These are phyloP conservation scores for Hanseniaspora sp. DNA, from an alignment of 1,139 yeast genomes.

Conservation along the genomic window DNA sequence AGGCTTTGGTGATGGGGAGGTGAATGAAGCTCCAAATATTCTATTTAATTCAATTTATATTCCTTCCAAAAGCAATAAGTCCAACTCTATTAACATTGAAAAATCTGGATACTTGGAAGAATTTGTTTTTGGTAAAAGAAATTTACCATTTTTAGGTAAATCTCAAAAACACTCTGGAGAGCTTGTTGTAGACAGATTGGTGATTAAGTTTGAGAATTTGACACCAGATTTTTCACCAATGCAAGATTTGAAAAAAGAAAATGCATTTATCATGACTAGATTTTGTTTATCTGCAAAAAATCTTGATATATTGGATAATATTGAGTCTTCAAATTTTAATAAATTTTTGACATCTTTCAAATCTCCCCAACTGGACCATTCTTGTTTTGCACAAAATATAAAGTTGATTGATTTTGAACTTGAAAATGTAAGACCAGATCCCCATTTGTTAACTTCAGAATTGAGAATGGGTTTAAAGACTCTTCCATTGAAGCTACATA, in stretches of 20 bases:
- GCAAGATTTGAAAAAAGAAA: slow-evolving; percentile 33
- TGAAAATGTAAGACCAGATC: slow-evolving; percentile 55
- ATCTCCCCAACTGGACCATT: slow-evolving; percentile 33
- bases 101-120: slow-evolving; percentile 19
- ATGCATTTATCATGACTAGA: slow-evolving; percentile 41
- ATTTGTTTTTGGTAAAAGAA: background rate
- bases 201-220: slow-evolving; percentile 38
- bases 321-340: slow-evolving; percentile 86
- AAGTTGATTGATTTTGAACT: slow-evolving; percentile 49
- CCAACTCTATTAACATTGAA: slow-evolving; percentile 17
- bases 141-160: background rate
- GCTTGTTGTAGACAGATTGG: slow-evolving; percentile 39
- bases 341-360: slow-evolving; percentile 64
- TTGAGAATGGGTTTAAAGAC: slow-evolving; percentile 40
- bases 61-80: slow-evolving; percentile 9
- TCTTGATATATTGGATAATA: slow-evolving; percentile 59
- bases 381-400: slow-evolving; percentile 43
- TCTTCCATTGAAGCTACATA: slow-evolving; percentile 57
- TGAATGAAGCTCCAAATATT: slow-evolving; percentile 18
- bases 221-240: slow-evolving; percentile 46
- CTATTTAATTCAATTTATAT: slow-evolving; percentile 27
- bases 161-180: background rate
- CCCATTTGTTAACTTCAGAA: slow-evolving; percentile 59
- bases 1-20: too few species aligned
- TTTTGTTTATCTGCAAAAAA: slow-evolving; percentile 39